phyloP scores from a whole-genome alignment of 257 asterid genomes.

The Cruciata laevipes region DNA sequence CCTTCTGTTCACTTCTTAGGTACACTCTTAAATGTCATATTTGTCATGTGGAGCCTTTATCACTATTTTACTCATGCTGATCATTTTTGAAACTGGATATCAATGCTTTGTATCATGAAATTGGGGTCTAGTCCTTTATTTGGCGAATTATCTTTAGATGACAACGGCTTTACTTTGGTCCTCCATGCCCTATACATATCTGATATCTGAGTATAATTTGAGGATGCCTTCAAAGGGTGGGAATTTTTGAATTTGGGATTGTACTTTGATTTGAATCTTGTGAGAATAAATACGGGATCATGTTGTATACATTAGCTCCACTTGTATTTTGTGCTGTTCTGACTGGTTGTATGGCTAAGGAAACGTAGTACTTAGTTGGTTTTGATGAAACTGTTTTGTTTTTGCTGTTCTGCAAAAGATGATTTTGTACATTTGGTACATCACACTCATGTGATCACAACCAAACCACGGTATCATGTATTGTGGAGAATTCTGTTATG shows the following conservation, averaged over 20 bases:
- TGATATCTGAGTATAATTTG: neutral
- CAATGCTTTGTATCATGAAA: neutral
- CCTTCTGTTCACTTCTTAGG: slow-evolving; percentile 89
- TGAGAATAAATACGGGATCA: neutral
- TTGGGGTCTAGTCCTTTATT: neutral
- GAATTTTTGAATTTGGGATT: neutral
- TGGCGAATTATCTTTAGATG: neutral
- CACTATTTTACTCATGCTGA: neutral
- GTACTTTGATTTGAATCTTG: neutral
- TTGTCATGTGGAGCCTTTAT: neutral
- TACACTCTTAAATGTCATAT: slow-evolving; percentile 14
- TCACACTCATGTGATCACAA: neutral
- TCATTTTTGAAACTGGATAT: neutral
- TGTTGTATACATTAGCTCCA: neutral
- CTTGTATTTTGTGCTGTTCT: neutral
- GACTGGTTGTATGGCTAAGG: neutral
- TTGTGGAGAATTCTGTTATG: neutral
- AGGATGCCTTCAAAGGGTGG: neutral
- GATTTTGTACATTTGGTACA: neutral
- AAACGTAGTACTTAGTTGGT: neutral
- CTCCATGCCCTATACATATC: neutral
- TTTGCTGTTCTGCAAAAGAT: neutral
- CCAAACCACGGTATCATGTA: neutral
- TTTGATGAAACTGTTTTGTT: neutral
- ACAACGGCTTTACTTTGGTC: neutral